Conservation (phyloP, 768 basidiomycete genomes). For the Lactarius tabidus region DNA sequence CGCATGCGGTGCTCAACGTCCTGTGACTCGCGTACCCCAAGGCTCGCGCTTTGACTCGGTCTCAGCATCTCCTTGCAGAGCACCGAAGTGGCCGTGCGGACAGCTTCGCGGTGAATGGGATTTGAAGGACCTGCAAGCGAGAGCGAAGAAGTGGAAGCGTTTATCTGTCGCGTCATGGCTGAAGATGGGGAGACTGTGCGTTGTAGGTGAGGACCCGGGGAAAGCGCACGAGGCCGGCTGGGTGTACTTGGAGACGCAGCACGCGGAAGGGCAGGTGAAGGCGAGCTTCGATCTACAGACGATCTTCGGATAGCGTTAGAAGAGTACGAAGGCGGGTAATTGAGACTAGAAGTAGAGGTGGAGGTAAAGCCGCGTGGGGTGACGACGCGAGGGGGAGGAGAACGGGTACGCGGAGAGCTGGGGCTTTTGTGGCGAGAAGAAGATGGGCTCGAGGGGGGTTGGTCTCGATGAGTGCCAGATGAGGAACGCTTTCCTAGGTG, state of each 20-base stretch:
- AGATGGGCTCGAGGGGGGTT: conserved; percentile 42
- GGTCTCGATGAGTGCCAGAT: conserved; percentile 40
- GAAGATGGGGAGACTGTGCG: conserved; percentile 31
- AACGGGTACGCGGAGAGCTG: conserved; percentile 15
- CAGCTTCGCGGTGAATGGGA: conserved; percentile 61
- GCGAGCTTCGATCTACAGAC: conserved; percentile 32
- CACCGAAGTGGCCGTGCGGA: conserved; percentile 59
- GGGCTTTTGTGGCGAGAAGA: conserved; percentile 38
- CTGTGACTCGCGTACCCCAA: conserved; percentile 58
- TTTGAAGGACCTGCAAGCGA: conserved; percentile 38
- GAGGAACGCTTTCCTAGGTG: conserved; percentile 33
- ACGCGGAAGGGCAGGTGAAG: conserved; percentile 38
- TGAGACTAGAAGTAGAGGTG: conserved; percentile 47
- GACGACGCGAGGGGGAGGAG: conserved; percentile 38
- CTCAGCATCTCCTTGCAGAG: conserved; percentile 64
- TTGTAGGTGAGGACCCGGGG: conserved; percentile 6
- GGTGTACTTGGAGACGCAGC: conserved; percentile 25
- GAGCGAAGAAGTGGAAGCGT: conserved; percentile 57
- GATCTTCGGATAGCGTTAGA: conserved; percentile 30
- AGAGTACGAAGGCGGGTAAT: conserved; percentile 32
- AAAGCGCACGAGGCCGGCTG: conserved; percentile 10
- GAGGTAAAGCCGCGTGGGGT: conserved; percentile 44
- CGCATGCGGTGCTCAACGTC: conserved; percentile 68
- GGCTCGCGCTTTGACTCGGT: conserved; percentile 53
- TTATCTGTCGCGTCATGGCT: conserved; percentile 50